Evolutionary conservation across 208 protist genomes (phyloP).

Genomic region (Tetramitus jugosus): DNA sequence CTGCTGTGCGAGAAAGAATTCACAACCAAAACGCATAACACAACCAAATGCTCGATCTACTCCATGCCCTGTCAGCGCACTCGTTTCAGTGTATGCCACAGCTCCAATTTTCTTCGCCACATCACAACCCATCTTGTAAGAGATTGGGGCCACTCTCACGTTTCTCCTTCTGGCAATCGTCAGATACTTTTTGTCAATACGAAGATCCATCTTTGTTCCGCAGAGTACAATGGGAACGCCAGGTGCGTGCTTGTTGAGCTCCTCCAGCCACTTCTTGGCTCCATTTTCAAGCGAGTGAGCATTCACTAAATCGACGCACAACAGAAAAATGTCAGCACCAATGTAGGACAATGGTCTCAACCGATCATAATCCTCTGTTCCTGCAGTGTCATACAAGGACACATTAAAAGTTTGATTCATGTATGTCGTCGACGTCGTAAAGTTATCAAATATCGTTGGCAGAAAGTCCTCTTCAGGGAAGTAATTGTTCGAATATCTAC

Average conservation of each 20-base stretch:
- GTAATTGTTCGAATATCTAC: conserved; percentile 4
- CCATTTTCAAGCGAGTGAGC: background rate
- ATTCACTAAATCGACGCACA: conserved; percentile 7
- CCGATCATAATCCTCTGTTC: conserved; percentile 21
- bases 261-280: conserved; percentile 40
- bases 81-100: conserved; percentile 6
- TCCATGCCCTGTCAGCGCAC: background rate
- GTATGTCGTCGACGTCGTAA: background rate
- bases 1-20: too few species aligned
- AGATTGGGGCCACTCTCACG: too few species aligned
- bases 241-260: conserved; percentile 57
- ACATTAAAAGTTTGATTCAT: background rate
- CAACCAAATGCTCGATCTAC: background rate
- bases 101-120: background rate
- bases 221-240: conserved; percentile 26
- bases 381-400: conserved; percentile 11
- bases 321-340: conserved; percentile 8
- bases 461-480: background rate
- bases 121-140: background rate
- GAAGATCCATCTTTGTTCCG: conserved; percentile 17
- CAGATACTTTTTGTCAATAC: background rate
- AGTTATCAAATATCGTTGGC: conserved; percentile 22
- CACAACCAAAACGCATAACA: background rate
- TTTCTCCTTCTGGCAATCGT: too few species aligned
- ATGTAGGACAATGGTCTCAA: conserved; percentile 11